Evolutionary conservation across 2,329 filamentous ascomycete genomes (phyloP).

Genomic region (Aureobasidium sp.): DNA sequence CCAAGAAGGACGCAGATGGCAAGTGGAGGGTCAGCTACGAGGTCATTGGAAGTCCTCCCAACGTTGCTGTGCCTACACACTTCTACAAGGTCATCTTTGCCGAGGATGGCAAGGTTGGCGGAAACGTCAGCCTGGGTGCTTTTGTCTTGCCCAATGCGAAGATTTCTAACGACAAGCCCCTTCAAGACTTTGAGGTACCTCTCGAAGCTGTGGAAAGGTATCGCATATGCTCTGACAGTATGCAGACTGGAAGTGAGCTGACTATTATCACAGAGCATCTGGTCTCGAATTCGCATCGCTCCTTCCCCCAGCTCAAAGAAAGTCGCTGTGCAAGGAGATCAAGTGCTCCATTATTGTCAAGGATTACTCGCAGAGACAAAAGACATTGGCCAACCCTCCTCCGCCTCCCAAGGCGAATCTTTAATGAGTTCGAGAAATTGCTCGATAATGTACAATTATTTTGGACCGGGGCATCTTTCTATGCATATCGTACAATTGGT

Average conservation of each 20-base stretch:
- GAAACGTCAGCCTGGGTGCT: slow-evolving; percentile 79
- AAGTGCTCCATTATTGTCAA: slow-evolving; percentile 73
- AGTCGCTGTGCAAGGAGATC: slow-evolving; percentile 77
- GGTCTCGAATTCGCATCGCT: slow-evolving; percentile 84
- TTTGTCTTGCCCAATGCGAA: slow-evolving; percentile 90
- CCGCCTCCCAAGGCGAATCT: slow-evolving; percentile 16
- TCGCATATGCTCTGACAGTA: not conserved
- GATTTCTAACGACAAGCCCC: slow-evolving; percentile 79
- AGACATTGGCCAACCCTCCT: slow-evolving; percentile 28
- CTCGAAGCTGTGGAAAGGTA: slow-evolving; percentile 73
- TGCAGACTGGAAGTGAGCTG: not conserved
- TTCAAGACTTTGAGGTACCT: slow-evolving; percentile 90
- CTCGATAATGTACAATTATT: slow-evolving; percentile 7
- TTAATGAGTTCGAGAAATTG: not conserved
- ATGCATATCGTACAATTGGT: slow-evolving; percentile 9
- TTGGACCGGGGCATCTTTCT: not conserved
- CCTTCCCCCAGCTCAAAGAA: slow-evolving; percentile 64
- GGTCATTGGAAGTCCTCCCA: slow-evolving; percentile 87
- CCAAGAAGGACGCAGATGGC: slow-evolving; percentile 72
- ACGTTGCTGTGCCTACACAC: slow-evolving; percentile 92
- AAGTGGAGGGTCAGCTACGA: slow-evolving; percentile 97
- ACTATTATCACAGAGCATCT: slow-evolving; percentile 51
- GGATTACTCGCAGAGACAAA: slow-evolving; percentile 61
- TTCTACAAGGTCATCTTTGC: slow-evolving; percentile 99
- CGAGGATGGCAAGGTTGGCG: slow-evolving; percentile 61